Percentiles rank a stretch among this genome's conserved stretches.
Evolutionary conservation across 2,329 filamentous ascomycete genomes (phyloP).

Genomic region (Exophiala lecanii-corni): DNA sequence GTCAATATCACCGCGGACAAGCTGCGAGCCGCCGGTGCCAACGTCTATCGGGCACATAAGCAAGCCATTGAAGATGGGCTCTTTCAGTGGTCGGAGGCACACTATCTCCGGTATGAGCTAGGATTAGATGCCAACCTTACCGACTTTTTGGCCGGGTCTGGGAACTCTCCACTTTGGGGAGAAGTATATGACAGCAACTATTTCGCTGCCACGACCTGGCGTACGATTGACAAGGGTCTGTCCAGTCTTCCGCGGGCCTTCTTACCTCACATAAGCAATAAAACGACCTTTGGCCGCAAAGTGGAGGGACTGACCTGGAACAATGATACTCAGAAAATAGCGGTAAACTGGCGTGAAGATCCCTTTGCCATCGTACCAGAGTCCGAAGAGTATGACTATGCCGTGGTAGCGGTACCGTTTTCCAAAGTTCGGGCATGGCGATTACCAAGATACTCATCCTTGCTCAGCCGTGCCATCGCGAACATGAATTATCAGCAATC

Average conservation of each 20-base stretch:
- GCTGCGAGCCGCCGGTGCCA: constrained; percentile 26
- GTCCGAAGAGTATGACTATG: constrained; percentile 59
- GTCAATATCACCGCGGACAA: constrained; percentile 33
- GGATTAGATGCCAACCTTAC: constrained; percentile 47
- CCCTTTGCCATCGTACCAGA: constrained; percentile 38
- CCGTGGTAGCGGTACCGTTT: constrained; percentile 62
- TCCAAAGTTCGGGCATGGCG: constrained; percentile 60
- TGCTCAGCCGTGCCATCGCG: constrained; percentile 46
- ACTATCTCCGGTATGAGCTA: constrained; percentile 47
- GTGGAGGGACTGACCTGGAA: constrained; percentile 56
- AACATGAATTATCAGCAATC: constrained; percentile 47
- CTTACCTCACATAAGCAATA: constrained; percentile 55
- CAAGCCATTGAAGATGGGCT: constrained; percentile 50
- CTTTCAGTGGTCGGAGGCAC: constrained; percentile 63
- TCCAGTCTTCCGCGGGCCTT: constrained; percentile 60
- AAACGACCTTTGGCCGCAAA: constrained; percentile 53
- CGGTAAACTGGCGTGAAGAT: constrained; percentile 51
- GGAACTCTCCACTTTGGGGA: constrained; percentile 42
- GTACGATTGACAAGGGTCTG: constrained; percentile 60
- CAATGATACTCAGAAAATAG: constrained; percentile 48
- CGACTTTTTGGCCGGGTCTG: constrained; percentile 47
- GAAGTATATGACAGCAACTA: constrained; percentile 55
- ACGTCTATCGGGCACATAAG: constrained; percentile 49
- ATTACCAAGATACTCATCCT: constrained; percentile 50
- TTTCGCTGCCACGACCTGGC: constrained; percentile 56